These are phyloP conservation scores for Lasiodiplodia sp. DNA, from an alignment of 2,329 filamentous ascomycete species.

Conservation along the genomic window DNA sequence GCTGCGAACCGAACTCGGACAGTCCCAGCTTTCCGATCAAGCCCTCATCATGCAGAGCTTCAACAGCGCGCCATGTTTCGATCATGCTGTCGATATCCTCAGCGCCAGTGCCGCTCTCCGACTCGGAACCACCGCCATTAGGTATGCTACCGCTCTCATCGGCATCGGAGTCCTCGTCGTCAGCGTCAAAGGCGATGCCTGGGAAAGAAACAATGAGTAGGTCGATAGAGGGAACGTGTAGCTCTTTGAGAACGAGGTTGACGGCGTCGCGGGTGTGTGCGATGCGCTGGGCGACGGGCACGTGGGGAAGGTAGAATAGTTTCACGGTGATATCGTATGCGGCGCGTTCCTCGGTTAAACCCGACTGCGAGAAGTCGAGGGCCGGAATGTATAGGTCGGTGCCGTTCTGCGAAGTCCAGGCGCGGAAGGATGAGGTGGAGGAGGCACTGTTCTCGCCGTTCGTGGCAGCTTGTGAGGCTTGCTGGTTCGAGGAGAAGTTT, in stretches of 20 bases:
- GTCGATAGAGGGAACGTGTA: conserved; percentile 78
- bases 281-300: conserved; percentile 69
- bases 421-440: conserved; percentile 47
- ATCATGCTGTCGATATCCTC: conserved; percentile 69
- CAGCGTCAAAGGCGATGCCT: conserved; percentile 90
- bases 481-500: conserved; percentile 79
- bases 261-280: conserved; percentile 80
- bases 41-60: conserved; percentile 74
- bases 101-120: conserved; percentile 46
- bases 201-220: conserved; percentile 93
- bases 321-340: conserved; percentile 97
- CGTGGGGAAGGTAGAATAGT: conserved; percentile 85
- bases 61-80: conserved; percentile 73
- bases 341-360: conserved; percentile 78
- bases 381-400: conserved; percentile 75
- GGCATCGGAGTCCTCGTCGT: conserved; percentile 80
- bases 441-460: conserved; percentile 40
- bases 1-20: conserved; percentile 88
- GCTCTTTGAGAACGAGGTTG: conserved; percentile 77
- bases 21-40: conserved; percentile 80
- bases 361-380: conserved; percentile 73
- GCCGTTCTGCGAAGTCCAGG: conserved; percentile 70
- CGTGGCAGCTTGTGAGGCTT: conserved; percentile 52
- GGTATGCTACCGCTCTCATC: conserved; percentile 32
- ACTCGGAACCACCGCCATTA: conserved; percentile 27